Conservation (phyloP, 2,329 filamentous ascomycete species). For the Fusarium graminum region DNA sequence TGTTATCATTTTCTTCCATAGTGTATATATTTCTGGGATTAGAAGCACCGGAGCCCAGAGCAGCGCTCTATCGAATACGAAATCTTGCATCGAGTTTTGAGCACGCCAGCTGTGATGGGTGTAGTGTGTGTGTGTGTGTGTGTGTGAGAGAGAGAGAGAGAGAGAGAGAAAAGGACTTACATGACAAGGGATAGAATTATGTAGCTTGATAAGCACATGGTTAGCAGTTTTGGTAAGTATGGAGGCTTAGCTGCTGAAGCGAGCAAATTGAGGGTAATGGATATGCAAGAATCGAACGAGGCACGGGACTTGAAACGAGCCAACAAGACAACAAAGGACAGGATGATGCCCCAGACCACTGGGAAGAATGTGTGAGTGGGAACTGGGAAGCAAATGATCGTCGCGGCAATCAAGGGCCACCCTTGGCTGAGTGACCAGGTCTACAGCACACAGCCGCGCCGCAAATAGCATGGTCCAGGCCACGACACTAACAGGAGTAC, state of each 20-base stretch:
- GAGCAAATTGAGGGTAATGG: constrained; percentile 35
- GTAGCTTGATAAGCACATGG: neutral
- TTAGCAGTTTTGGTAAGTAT: neutral
- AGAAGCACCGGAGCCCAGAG: constrained; percentile 2
- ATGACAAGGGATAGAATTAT: neutral
- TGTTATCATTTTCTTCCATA: constrained; percentile 10
- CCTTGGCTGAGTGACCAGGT: constrained; percentile 26
- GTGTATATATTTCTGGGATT: constrained; percentile 16
- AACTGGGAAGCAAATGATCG: constrained; percentile 47
- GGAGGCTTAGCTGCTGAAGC: neutral
- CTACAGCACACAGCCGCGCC: constrained; percentile 47
- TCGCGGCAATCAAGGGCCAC: constrained; percentile 47
- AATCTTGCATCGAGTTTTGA: neutral
- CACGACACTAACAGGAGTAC: constrained; percentile 14
- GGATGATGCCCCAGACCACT: constrained; percentile 50
- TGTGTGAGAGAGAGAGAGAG: too few relatives aligned
- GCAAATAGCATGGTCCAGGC: constrained; percentile 45
- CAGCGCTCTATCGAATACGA: constrained; percentile 9
- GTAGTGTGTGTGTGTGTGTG: neutral
- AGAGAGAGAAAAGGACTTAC: neutral
- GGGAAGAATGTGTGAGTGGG: constrained; percentile 36
- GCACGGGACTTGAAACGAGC: constrained; percentile 46
- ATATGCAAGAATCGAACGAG: constrained; percentile 51
- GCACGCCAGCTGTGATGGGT: neutral
- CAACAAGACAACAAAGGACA: constrained; percentile 36